Conservation (phyloP, 345 rosid species). For the Gossypium longicalyx region DNA sequence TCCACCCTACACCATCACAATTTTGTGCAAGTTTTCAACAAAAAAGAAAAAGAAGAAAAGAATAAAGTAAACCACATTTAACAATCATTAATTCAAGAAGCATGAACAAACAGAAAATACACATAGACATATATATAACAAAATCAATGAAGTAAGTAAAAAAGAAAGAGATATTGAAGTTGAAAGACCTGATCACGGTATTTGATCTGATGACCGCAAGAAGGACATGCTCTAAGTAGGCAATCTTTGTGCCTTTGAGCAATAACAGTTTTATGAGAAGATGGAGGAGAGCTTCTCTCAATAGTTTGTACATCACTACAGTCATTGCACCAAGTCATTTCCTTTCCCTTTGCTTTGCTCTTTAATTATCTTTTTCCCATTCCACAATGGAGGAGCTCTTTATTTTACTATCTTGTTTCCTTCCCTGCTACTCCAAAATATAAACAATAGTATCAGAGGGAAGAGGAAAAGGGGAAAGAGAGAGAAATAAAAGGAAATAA, state of each 20-base stretch:
- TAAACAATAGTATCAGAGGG: slow-evolving; percentile 27
- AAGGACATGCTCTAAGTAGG: slow-evolving; percentile 62
- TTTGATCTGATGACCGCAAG: slow-evolving; percentile 86
- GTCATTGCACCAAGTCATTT: slow-evolving; percentile 96
- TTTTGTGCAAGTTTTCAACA: neutral
- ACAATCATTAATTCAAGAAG: neutral
- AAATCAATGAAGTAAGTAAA: neutral
- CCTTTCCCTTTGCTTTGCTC: slow-evolving; percentile 13
- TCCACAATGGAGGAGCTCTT: slow-evolving; percentile 21
- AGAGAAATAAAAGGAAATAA: slow-evolving; percentile 9
- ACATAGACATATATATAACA: no score
- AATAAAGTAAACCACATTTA: neutral
- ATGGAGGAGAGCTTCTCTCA: slow-evolving; percentile 41
- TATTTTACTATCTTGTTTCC: slow-evolving; percentile 10
- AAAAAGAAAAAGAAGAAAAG: no score
- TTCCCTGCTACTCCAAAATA: slow-evolving; percentile 31
- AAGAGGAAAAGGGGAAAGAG: slow-evolving; percentile 7
- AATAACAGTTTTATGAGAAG: slow-evolving; percentile 15
- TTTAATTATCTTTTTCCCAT: slow-evolving; percentile 28
- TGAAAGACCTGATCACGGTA: slow-evolving; percentile 35
- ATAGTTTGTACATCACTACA: slow-evolving; percentile 60
- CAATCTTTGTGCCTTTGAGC: slow-evolving; percentile 31
- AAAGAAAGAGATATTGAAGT: neutral
- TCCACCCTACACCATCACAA: slow-evolving; percentile 36
- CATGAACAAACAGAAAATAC: neutral